Percentiles rank a stretch among this genome's conserved stretches.
Conservation (phyloP, 2,329 filamentous ascomycete genomes). For the Ophiostoma populinum region DNA sequence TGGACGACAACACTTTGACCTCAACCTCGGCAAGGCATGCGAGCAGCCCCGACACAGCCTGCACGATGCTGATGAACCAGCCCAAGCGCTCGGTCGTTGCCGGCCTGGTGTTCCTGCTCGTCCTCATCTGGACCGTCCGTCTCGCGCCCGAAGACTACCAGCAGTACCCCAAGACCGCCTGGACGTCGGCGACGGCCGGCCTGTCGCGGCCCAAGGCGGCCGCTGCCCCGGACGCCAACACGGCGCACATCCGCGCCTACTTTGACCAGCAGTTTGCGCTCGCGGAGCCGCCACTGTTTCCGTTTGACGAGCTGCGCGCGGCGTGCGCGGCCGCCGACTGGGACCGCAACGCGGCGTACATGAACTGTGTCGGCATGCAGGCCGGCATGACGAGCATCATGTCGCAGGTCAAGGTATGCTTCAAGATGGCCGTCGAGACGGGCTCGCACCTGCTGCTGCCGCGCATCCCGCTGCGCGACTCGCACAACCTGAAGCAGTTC, state of each 20-base stretch:
- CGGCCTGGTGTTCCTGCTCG: slow-evolving; percentile 4
- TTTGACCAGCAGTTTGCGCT: slow-evolving; percentile 18
- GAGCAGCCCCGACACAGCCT: no score
- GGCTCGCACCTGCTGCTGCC: slow-evolving; percentile 17
- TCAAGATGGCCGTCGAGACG: slow-evolving; percentile 20
- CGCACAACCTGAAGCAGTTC: slow-evolving; percentile 15
- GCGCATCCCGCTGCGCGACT: slow-evolving; percentile 18
- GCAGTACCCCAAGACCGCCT: slow-evolving; percentile 8
- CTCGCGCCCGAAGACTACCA: slow-evolving; percentile 5
- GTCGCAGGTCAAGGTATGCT: slow-evolving; percentile 19
- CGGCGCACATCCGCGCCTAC: slow-evolving; percentile 8
- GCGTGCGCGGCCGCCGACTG: slow-evolving; percentile 15
- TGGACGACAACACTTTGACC: no score
- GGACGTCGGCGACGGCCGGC: no score
- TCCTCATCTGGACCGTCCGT: slow-evolving; percentile 10
- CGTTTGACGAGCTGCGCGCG: slow-evolving; percentile 13
- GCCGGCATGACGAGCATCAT: slow-evolving; percentile 19
- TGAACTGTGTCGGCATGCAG: slow-evolving; percentile 17
- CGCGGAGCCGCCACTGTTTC: slow-evolving; percentile 10
- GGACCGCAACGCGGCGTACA: slow-evolving; percentile 15
- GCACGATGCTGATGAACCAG: no score
- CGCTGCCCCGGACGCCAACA: neutral
- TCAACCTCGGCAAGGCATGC: no score
- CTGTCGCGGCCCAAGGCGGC: slow-evolving; percentile 10
- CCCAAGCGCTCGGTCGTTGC: no score